Base-by-base conservation (phyloP, 2,329 filamentous ascomycete genomes). In the Aureobasidium sp. region DNA sequence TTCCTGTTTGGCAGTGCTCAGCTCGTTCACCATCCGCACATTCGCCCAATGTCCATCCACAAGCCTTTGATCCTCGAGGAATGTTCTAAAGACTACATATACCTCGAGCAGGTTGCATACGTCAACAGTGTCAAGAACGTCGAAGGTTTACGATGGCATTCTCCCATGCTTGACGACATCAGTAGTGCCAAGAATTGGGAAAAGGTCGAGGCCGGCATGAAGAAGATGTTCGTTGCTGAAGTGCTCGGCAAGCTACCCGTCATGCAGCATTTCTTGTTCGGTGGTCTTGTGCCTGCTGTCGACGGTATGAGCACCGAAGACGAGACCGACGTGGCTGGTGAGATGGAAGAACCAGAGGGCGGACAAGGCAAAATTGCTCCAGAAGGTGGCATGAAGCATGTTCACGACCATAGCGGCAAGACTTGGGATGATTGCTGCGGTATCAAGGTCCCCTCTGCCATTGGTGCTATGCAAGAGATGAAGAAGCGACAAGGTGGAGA, bases 191-290 rank as follows among this genome's bases (percentile, higher is more conserved):
- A 88, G 67, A 87, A 78, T 34, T 98, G 93, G 93, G 74, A 71
- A 59, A 98, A 98, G 75, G 86, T 98, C 45, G 90, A 97, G 68
- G 85, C 79, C 22, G 93, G 93, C 6, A 97, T 98, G 94, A 80
- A 88, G 56, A 87, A 89, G 60, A 98, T 98, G 94, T 97, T 97
- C 65, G 79, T 91, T 48, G 87, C 85, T 35, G 93, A 98, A 70
- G 91, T 98, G 1, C 70, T 98, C 48, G 84, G 86, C 27, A 98
- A 98, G 70, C 68, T 98, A 53, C 93, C 93, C 1, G 91, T 98
- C 38, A 97, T 97, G 90, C 93, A 98, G 71, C 94, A 98, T 68
- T 98, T 98, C 62, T 66, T 98, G 52, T 98, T 98, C 64, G 93
- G 93, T 1, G 85, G 83, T 7, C 70, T 98, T 47, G 77, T 98